A percentile compares a stretch with the other conserved stretches of the same genome.
Conservation (phyloP, 495 filamentous ascomycete genomes). For the Evernia prunastri region DNA sequence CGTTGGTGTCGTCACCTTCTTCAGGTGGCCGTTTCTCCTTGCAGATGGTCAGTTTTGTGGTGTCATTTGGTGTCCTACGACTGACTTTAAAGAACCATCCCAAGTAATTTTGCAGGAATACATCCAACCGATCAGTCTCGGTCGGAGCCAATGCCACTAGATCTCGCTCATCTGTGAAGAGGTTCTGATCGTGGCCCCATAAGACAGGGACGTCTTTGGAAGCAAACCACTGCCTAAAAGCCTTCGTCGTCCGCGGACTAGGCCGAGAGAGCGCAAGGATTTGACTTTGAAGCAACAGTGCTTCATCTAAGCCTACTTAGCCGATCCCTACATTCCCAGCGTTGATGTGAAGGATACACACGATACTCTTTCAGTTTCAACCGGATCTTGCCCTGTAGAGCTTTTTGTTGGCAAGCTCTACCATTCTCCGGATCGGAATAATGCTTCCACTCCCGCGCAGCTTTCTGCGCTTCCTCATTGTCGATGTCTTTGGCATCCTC, state of each 20-base stretch:
- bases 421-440: neutral
- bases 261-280: neutral
- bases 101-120: neutral
- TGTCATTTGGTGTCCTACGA: neutral
- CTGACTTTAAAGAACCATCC: neutral
- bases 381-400: neutral
- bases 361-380: neutral
- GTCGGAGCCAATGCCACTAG: neutral
- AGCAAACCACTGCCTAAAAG: neutral
- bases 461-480: neutral
- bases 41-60: neutral
- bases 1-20: neutral
- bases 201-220: neutral
- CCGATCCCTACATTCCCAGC: neutral
- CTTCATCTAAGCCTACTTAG: neutral
- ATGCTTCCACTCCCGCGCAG: neutral
- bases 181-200: neutral
- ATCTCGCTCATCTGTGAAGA: neutral
- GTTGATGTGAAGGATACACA: neutral
- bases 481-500: neutral
- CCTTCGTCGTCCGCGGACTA: neutral
- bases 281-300: neutral
- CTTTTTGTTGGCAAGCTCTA: neutral
- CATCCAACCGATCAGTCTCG: neutral
- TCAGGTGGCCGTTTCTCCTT: neutral